Conservation (phyloP, 2,329 filamentous ascomycete species). For the Ceratocystis variospora region DNA sequence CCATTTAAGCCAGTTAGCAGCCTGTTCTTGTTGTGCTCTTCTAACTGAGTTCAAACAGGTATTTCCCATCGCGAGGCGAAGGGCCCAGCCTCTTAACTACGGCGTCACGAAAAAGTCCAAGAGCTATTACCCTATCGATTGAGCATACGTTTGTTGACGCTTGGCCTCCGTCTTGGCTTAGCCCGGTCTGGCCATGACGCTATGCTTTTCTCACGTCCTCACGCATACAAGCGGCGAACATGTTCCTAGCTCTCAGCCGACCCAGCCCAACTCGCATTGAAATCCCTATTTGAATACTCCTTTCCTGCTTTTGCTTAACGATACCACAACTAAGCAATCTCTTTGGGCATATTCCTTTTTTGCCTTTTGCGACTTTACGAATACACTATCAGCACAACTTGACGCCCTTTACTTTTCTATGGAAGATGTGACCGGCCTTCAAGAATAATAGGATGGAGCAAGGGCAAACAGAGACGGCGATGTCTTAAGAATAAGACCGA, state of each 20-base stretch:
- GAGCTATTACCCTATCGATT: slow-evolving; percentile 16
- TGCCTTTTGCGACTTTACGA: background rate
- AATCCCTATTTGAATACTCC: background rate
- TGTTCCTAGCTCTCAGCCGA: background rate
- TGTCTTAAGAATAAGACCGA: background rate
- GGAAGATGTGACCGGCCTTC: background rate
- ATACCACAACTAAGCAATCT: background rate
- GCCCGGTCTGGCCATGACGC: background rate
- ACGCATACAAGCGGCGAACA: background rate
- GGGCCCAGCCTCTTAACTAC: slow-evolving; percentile 56
- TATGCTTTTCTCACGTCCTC: background rate
- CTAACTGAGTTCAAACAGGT: slow-evolving; percentile 30
- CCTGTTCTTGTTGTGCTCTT: slow-evolving; percentile 17
- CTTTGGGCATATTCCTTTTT: background rate
- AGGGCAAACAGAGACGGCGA: background rate
- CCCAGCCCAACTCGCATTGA: background rate
- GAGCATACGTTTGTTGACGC: background rate
- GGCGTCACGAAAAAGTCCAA: slow-evolving; percentile 39
- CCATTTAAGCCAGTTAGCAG: background rate
- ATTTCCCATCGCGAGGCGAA: slow-evolving; percentile 46
- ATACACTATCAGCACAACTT: background rate
- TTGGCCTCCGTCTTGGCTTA: too few relatives aligned
- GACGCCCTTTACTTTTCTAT: background rate
- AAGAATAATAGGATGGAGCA: background rate
- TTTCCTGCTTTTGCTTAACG: slow-evolving; percentile 6